Evolutionary conservation across 306 rosid species (phyloP), one percentile per base, ranked within the genome.

Genomic region (Dicorynia guianensis): DNA sequence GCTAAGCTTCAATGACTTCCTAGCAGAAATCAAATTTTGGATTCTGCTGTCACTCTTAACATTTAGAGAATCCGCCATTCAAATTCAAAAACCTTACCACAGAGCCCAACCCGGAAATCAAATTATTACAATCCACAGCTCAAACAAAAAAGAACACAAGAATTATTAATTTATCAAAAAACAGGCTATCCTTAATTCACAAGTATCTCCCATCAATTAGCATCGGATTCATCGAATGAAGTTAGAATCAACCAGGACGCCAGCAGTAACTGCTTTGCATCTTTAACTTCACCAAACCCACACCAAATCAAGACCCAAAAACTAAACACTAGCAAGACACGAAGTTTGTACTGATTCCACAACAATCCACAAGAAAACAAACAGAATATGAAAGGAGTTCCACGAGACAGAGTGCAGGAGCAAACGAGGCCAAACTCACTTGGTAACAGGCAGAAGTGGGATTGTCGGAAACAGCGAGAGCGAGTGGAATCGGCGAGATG

Each of bases 1-100:
- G 78, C 93, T 86, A 30, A 83, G 78, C 84, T 88, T 96, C 91
- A 96, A 75, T 4, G 98, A 89, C 75, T 83, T 87, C 62, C 80
- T 84, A 60, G 94, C 98, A 69, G 86, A 84, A 65, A 81, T 75
- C 89, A 93, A 85, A 49, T 72, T 85, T 80, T 86, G 89, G 63
- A 90, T 58, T 59, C 83, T 58, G 67, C 66, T 61, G 60, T 76
- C 81, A 40, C 65, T 40, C 4, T 42, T 69, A 59, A 55, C 82
- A 67, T 79, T 83, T 62, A 47, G 75, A 59, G 90, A 76, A 69
- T 78, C 83, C 79, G 90, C 94, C 98, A 95, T 95, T 81, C 67
- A 81, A 62, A 54, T 70, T 36, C 69, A 58, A 65, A 63, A 66
- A 49, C 69, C 75, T 57, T 5, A 66, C 72, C 65, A 38, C 64